Base-by-base conservation (phyloP, 352 stramenopile genomes). In the Discostella stelligera region DNA sequence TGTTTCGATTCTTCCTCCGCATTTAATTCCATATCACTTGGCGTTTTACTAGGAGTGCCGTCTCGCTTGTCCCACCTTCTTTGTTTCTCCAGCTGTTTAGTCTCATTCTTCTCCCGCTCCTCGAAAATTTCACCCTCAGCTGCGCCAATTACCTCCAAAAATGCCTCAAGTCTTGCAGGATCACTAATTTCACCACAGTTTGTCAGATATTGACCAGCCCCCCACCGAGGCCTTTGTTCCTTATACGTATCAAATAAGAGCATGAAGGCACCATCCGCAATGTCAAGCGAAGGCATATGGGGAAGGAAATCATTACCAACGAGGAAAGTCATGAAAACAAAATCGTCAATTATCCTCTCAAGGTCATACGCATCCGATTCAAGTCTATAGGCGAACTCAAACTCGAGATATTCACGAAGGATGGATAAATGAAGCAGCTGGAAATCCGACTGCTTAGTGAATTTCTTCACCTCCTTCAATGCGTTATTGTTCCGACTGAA, bases 301-400 rank as follows among this genome's bases (percentile, higher is more conserved):
- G 98, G 98, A 65, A 99, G 95, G 68, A 99, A 99, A 79, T 99
- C 97, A 69, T 89, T 88, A 44, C 98, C 98, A 2, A 99, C 93
- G 48, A 99, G 88, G 82, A 99, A 99, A n/a, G 96, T 99, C 62
- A 99, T 91, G 75, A 99, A 94, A 8, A 99, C 98, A 83, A 99
- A 99, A 82, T 99, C 98, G 86, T 99, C 97, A 71, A 99, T 95
- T 66, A 98, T 95, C 16, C 96, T 90, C 82, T 99, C 98, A 20
- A 95, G 72, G 82, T 96, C 85, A 60, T 91, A 91, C 1, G 72
- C 76, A 13, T 74, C 53, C 2, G 66, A 59, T 77, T 89, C 86
- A 46, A 81, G 50, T 11, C 78, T 55, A 32, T 85, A 81, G 20
- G 78, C 88, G 73, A 99, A 98, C 84, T 99, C 97, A 61, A 98